These are phyloP conservation scores for Zygnema cylindricum DNA, from an alignment of 139 green algal species.

Conservation along the genomic window DNA sequence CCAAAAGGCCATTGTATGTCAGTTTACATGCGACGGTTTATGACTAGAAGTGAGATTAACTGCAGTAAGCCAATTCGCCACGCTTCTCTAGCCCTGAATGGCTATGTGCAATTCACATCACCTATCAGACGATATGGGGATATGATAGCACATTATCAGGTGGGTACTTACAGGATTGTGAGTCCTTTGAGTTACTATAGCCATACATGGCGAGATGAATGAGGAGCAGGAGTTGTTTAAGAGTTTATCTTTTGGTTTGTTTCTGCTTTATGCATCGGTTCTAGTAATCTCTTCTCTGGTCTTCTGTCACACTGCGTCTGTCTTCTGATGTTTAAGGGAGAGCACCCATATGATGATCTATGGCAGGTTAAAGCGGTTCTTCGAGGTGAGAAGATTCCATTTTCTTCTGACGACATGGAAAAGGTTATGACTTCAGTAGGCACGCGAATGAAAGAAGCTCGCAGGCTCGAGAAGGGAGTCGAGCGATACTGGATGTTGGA, in stretches of 20 bases:
- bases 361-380: slow-evolving; percentile 45
- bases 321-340: neutral
- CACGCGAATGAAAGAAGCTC: slow-evolving; percentile 27
- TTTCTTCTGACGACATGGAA: slow-evolving; percentile 34
- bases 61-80: slow-evolving; percentile 56
- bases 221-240: too few species aligned
- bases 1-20: slow-evolving; percentile 73
- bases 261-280: too few species aligned
- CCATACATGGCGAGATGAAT: too few species aligned
- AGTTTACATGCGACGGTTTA: slow-evolving; percentile 71
- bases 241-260: too few species aligned
- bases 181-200: too few species aligned
- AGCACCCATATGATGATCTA: neutral
- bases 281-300: neutral
- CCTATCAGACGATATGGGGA: slow-evolving; percentile 68
- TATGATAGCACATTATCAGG: slow-evolving; percentile 66
- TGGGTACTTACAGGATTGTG: slow-evolving; percentile 39
- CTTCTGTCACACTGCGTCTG: neutral
- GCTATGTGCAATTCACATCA: slow-evolving; percentile 68
- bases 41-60: slow-evolving; percentile 72
- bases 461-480: neutral
- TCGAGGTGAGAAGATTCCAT: slow-evolving; percentile 32
- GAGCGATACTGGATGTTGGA: slow-evolving; percentile 36
- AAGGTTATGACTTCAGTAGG: slow-evolving; percentile 9
- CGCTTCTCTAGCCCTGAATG: slow-evolving; percentile 58